Base-by-base conservation (phyloP, 805 yeast genomes). In the Wickerhamiella sorbophila region DNA sequence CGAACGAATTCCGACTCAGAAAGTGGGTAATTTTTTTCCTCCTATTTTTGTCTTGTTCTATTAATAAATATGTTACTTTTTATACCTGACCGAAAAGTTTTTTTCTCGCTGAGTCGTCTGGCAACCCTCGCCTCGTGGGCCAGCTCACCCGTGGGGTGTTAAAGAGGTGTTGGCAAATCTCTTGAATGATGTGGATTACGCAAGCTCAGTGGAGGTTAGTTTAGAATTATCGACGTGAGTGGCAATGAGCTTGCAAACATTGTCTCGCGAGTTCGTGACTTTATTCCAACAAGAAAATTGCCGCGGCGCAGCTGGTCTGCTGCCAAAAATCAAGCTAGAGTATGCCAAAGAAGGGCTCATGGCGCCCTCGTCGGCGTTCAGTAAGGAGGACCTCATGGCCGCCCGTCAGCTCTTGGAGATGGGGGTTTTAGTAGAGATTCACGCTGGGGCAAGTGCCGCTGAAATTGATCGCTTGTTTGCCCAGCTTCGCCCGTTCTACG, bases 371-470 rank as follows among this genome's bases (percentile, higher is more conserved):
- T 52, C 70, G 43, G 54, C 53, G 36, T 50, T 56, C 38, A 43
- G 49, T n/a, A 56, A 51, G 21, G 56, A 59, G 16, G 95, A 87
- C 62, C 69, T 86, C 44, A 67, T 71, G 46, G 82, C 85, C 32
- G 76, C 94, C 5, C 77, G 93, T 51, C 75, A 80, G 33, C 80
- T 88, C 34, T 65, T 91, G 39, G 97, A 91, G 59, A 74, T 86
- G 45, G 95, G 95, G 10, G 94, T 94, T 0, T 65, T 88, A 41
- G 72, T 82, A 15, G 72, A 87, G 39, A 75, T 91, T 47, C 78
- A 79, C 50, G 58, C 71, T 34, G 62, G 70, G 29, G 70, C 81
- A 47, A 26, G 45, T 19, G 73, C 79, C 52, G 70, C 62, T 17
- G 69, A 71, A n/a, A 84, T 86, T 55, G 78, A 79, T 49, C 78